A percentile compares a stretch with the other conserved stretches of the same genome.
Evolutionary conservation across 495 filamentous ascomycete genomes (phyloP).

Genomic region (Aspergillus baeticus): DNA sequence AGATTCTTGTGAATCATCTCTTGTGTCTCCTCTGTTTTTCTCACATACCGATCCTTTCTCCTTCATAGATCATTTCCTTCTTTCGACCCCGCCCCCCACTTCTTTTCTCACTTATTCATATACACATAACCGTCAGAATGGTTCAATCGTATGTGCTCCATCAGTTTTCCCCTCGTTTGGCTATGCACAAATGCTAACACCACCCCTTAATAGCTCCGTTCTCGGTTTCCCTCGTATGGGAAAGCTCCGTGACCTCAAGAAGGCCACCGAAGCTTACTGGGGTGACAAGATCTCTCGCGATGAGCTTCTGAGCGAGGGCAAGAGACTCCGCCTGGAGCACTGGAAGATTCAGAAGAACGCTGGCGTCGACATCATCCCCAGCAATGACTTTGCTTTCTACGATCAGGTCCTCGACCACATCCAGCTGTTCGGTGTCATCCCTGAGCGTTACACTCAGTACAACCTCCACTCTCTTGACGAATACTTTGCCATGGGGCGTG

Average conservation of each 20-base stretch:
- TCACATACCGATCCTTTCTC: conserved; percentile 1
- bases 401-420: conserved; percentile 98
- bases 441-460: conserved; percentile 85
- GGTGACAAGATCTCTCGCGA: conserved; percentile 85
- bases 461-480: conserved; percentile 85
- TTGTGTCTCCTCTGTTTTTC: conserved; percentile 12
- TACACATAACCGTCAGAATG: conserved; percentile 59
- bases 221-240: conserved; percentile 94
- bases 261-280: conserved; percentile 98
- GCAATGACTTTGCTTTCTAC: conserved; percentile 99
- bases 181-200: conserved; percentile 20
- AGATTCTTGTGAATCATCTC: conserved; percentile 17
- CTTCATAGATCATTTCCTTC: conserved; percentile 18
- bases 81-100: conserved; percentile 16
- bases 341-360: conserved; percentile 99
- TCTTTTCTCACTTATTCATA: conserved; percentile 15
- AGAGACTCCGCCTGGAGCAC: conserved; percentile 92
- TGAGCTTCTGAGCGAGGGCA: conserved; percentile 87
- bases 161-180: conserved; percentile 18
- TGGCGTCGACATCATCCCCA: conserved; percentile 94
- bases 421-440: conserved; percentile 92
- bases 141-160: conserved; percentile 65
- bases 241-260: conserved; percentile 97
- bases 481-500: conserved; percentile 99
- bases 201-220: conserved; percentile 45